phyloP scores from a whole-genome alignment of 768 basidiomycete species.

The Lentinula sp. region DNA sequence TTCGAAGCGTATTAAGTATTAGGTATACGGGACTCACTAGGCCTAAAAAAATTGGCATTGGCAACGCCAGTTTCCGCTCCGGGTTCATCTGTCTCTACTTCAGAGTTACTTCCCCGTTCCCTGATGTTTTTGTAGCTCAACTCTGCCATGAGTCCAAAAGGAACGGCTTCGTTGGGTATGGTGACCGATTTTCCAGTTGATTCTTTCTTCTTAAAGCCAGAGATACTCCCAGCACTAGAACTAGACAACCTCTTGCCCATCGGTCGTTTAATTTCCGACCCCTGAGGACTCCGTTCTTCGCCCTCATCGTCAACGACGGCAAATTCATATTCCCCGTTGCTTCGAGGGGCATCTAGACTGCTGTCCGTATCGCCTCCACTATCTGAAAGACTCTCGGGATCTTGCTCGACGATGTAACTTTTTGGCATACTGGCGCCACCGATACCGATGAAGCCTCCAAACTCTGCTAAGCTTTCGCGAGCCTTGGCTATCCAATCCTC shows the following conservation, averaged over 20 bases:
- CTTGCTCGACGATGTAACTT: conserved; percentile 43
- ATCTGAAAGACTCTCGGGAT: conserved; percentile 33
- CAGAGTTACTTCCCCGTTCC: conserved; percentile 27
- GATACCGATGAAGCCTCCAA: conserved; percentile 60
- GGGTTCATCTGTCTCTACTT: conserved; percentile 36
- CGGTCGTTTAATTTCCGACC: neutral
- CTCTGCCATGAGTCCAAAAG: conserved; percentile 74
- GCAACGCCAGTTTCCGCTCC: conserved; percentile 60
- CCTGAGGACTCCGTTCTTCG: conserved; percentile 21
- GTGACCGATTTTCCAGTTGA: conserved; percentile 40
- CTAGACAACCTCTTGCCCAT: conserved; percentile 20
- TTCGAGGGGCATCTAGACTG: conserved; percentile 14
- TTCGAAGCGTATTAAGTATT: neutral
- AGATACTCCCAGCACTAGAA: conserved; percentile 34
- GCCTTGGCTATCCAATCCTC: conserved; percentile 78
- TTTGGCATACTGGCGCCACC: conserved; percentile 51
- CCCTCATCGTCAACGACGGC: conserved; percentile 38
- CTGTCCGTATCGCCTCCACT: conserved; percentile 32
- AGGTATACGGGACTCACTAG: conserved; percentile 30
- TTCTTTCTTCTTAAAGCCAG: conserved; percentile 32
- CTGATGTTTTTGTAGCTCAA: conserved; percentile 43
- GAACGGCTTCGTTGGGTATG: conserved; percentile 55
- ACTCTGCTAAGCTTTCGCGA: conserved; percentile 59
- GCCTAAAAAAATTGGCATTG: conserved; percentile 59
- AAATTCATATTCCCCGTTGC: conserved; percentile 21